These are phyloP conservation scores for Hypoxylon sp. DNA, from an alignment of 2,329 filamentous ascomycete genomes.

Conservation along the genomic window DNA sequence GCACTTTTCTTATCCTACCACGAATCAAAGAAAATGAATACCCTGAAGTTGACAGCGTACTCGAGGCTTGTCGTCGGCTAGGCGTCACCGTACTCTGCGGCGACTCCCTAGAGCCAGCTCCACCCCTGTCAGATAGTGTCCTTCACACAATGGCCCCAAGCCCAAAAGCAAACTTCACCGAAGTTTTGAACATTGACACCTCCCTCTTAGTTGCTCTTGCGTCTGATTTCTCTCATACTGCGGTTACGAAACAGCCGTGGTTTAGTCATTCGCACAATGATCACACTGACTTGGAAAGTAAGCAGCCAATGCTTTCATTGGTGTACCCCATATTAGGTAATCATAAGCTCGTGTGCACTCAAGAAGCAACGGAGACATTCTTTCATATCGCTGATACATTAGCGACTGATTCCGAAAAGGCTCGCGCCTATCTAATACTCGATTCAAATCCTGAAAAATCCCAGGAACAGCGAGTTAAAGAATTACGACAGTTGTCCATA, in stretches of 20 bases:
- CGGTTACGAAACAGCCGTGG: slow-evolving; percentile 56
- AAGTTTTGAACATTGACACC: slow-evolving; percentile 72
- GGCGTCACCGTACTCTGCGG: slow-evolving; percentile 50
- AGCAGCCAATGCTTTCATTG: slow-evolving; percentile 71
- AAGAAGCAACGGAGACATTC: slow-evolving; percentile 76
- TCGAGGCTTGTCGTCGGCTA: slow-evolving; percentile 49
- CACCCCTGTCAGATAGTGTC: slow-evolving; percentile 44
- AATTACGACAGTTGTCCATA: slow-evolving; percentile 57
- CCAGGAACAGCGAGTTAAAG: slow-evolving; percentile 47
- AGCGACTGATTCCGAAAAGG: slow-evolving; percentile 72
- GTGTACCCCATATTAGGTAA: slow-evolving; percentile 74
- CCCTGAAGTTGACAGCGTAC: slow-evolving; percentile 49
- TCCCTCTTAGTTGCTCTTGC: slow-evolving; percentile 80
- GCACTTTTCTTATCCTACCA: slow-evolving; percentile 49
- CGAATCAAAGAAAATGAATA: slow-evolving; percentile 50
- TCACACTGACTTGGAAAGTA: slow-evolving; percentile 75
- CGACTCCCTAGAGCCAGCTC: slow-evolving; percentile 40
- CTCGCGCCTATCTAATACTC: slow-evolving; percentile 72
- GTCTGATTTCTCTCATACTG: slow-evolving; percentile 78
- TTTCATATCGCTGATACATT: slow-evolving; percentile 76
- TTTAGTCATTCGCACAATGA: slow-evolving; percentile 72
- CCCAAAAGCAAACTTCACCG: slow-evolving; percentile 48
- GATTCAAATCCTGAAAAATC: slow-evolving; percentile 51
- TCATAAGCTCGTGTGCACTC: slow-evolving; percentile 75
- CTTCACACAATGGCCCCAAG: slow-evolving; percentile 52